Percentiles rank a stretch among this genome's conserved stretches.
phyloP scores from a whole-genome alignment of 2,329 filamentous ascomycete genomes.

The Paecilomyces variotii region DNA sequence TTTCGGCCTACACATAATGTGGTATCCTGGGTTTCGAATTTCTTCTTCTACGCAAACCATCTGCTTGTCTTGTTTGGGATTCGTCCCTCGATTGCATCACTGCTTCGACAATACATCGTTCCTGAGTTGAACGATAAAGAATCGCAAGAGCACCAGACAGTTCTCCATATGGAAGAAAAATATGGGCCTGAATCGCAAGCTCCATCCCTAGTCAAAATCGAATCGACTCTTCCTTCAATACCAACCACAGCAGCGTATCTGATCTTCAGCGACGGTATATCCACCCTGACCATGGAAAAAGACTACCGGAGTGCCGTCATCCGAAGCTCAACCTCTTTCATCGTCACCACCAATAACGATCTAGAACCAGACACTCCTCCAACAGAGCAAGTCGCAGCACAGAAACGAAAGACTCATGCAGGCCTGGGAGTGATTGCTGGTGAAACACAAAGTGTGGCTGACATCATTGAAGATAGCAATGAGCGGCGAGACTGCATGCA shows the following conservation, averaged over 20 bases:
- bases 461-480: constrained; percentile 26
- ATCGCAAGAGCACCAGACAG: not conserved
- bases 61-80: constrained; percentile 47
- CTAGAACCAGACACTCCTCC: constrained; percentile 11
- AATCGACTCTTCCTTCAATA: constrained; percentile 24
- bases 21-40: constrained; percentile 22
- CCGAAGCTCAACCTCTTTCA: constrained; percentile 42
- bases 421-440: constrained; percentile 11
- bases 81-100: constrained; percentile 46
- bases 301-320: constrained; percentile 42
- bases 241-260: constrained; percentile 51
- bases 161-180: not conserved
- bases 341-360: constrained; percentile 53
- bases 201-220: constrained; percentile 17
- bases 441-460: constrained; percentile 12
- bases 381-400: constrained; percentile 12
- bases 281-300: constrained; percentile 48
- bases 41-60: constrained; percentile 42
- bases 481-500: constrained; percentile 29
- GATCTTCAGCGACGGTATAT: constrained; percentile 44
- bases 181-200: not conserved
- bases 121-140: constrained; percentile 16
- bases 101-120: constrained; percentile 40
- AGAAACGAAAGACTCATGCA: constrained; percentile 10
- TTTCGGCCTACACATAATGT: constrained; percentile 44